phyloP scores from a whole-genome alignment of 768 basidiomycete genomes.

The Boletus speciosus region DNA sequence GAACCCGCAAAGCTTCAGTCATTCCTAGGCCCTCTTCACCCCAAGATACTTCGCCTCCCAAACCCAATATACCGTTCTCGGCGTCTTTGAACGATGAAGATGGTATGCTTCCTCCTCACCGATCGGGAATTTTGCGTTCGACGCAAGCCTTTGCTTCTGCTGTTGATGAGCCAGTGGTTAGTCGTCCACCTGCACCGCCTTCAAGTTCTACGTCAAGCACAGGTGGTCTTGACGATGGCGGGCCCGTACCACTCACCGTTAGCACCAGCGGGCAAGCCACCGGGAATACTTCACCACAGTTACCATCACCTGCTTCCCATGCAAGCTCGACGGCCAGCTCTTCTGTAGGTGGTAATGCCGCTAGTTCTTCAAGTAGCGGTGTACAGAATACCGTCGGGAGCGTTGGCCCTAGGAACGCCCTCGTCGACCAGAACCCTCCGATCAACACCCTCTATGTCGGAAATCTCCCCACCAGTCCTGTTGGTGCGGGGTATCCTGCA shows the following conservation, averaged over 20 bases:
- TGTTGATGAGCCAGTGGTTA: conserved; percentile 24
- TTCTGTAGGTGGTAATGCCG: conserved; percentile 25
- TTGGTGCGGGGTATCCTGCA: conserved; percentile 66
- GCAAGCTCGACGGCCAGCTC: conserved; percentile 47
- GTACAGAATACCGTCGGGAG: conserved; percentile 18
- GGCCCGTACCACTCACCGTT: conserved; percentile 37
- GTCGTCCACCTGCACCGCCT: conserved; percentile 33
- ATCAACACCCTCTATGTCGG: conserved; percentile 99
- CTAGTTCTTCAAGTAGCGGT: conserved; percentile 32
- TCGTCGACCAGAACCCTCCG: conserved; percentile 91
- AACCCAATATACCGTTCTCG: conserved; percentile 20
- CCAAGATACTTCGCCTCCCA: conserved; percentile 26
- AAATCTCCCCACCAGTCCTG: conserved; percentile 81
- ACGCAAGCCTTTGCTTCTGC: conserved; percentile 21
- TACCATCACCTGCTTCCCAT: conserved; percentile 73
- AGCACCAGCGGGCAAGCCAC: conserved; percentile 41
- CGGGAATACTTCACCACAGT: conserved; percentile 56
- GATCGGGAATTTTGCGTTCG: conserved; percentile 27
- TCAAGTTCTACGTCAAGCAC: conserved; percentile 42
- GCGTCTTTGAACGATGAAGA: conserved; percentile 27
- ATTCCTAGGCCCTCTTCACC: conserved; percentile 28
- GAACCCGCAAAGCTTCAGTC: conserved; percentile 21
- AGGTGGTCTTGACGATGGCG: conserved; percentile 38
- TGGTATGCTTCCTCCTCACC: conserved; percentile 33
- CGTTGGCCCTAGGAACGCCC: conserved; percentile 34